A percentile compares a stretch with the other conserved stretches of the same genome.
These are phyloP conservation scores for Acer campestre DNA, from an alignment of 345 rosid species.

Conservation along the genomic window DNA sequence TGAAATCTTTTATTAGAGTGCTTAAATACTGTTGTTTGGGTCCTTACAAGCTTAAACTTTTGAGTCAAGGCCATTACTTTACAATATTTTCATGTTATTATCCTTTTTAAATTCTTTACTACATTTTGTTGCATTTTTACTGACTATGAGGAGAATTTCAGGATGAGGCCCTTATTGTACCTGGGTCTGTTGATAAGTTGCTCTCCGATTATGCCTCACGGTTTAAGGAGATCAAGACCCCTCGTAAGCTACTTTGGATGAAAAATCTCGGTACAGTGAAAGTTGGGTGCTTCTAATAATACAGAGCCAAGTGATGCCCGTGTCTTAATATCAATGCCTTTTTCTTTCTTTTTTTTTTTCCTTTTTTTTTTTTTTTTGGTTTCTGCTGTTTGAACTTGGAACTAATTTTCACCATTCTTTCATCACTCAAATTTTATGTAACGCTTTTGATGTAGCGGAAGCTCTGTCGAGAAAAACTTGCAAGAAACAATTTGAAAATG, in stretches of 20 bases:
- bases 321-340: slow-evolving; percentile 4
- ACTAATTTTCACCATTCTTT: neutral
- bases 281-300: slow-evolving; percentile 45
- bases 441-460: no score
- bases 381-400: neutral
- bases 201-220: slow-evolving; percentile 78
- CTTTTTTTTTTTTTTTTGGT: neutral
- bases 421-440: neutral
- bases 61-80: neutral
- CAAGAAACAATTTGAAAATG: no score
- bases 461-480: no score
- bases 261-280: slow-evolving; percentile 94
- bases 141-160: slow-evolving; percentile 39
- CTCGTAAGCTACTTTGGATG: slow-evolving; percentile 95
- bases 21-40: neutral
- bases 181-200: slow-evolving; percentile 72
- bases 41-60: neutral
- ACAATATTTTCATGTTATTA: neutral
- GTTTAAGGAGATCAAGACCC: slow-evolving; percentile 87
- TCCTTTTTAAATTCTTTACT: neutral
- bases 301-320: neutral
- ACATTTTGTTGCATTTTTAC: slow-evolving; percentile 4
- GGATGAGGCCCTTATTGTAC: slow-evolving; percentile 82
- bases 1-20: neutral
- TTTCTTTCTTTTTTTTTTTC: neutral